phyloP scores from a whole-genome alignment of 23 red algal species.

The Gracilariopsis chorda region DNA sequence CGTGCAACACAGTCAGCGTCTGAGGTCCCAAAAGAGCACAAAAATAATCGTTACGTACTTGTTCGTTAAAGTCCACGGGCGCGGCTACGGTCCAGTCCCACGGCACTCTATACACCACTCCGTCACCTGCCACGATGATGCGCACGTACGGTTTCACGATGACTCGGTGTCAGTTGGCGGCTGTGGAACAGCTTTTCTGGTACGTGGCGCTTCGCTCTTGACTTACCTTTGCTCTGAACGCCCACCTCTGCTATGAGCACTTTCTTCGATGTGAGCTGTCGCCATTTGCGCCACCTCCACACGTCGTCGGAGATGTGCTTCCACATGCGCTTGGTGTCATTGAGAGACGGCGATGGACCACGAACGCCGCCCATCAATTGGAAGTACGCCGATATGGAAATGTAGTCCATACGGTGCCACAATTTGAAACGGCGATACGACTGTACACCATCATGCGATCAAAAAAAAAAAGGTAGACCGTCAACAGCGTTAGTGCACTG shows the following conservation, averaged over 20 bases:
- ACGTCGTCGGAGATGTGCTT: not conserved
- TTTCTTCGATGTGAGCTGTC: not conserved
- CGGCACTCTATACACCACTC: constrained; percentile 39
- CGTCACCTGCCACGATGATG: not conserved
- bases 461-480: not conserved
- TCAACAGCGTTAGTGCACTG: no score
- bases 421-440: constrained; percentile 12
- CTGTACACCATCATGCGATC: not conserved
- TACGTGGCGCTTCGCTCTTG: not conserved
- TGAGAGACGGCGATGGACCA: constrained; percentile 22
- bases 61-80: constrained; percentile 21
- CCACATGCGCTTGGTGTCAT: constrained; percentile 17
- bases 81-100: constrained; percentile 26
- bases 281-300: not conserved
- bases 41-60: constrained; percentile 29
- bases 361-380: not conserved
- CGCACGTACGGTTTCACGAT: not conserved
- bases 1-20: no score
- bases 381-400: constrained; percentile 53
- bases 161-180: not conserved
- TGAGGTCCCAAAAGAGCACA: not conserved
- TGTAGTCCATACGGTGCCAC: constrained; percentile 12
- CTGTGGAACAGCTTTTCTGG: not conserved
- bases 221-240: constrained; percentile 54
- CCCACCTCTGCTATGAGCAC: constrained; percentile 40